Conservation (phyloP, 768 basidiomycete genomes). For the Lentinula raphanica region DNA sequence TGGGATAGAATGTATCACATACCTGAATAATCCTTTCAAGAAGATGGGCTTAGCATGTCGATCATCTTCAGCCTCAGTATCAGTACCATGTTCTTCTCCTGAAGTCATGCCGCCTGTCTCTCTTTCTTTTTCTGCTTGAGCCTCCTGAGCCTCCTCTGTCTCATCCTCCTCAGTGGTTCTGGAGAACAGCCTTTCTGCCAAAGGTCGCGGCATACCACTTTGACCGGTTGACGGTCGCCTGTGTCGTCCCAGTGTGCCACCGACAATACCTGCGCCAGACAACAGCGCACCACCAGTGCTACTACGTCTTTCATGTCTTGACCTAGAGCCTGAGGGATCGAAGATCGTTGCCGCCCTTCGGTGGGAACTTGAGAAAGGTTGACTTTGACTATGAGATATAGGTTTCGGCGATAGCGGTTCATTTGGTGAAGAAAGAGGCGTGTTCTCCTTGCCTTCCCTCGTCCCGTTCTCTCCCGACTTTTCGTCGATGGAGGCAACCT, state of each 20-base stretch:
- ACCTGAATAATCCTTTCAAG: constrained; percentile 95
- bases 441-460: constrained; percentile 22
- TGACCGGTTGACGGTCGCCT: constrained; percentile 70
- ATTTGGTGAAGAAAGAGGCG: constrained; percentile 18
- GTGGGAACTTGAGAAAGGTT: constrained; percentile 46
- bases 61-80: constrained; percentile 49
- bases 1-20: too few relatives aligned
- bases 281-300: constrained; percentile 66
- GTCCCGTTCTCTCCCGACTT: constrained; percentile 13
- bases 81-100: constrained; percentile 39
- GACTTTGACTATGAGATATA: constrained; percentile 30
- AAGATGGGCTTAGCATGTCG: constrained; percentile 92
- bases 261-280: constrained; percentile 25
- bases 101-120: constrained; percentile 18
- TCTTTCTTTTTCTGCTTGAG: constrained; percentile 17
- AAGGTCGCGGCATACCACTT: constrained; percentile 28
- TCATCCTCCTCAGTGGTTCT: constrained; percentile 42
- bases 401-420: constrained; percentile 14
- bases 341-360: constrained; percentile 74
- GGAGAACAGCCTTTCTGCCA: constrained; percentile 46
- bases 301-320: constrained; percentile 69
- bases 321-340: constrained; percentile 53
- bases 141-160: constrained; percentile 36
- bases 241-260: constrained; percentile 61
- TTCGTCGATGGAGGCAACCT: constrained; percentile 20